Percentiles rank a stretch among this genome's conserved stretches.
These are phyloP conservation scores for Alternaria solani DNA, from an alignment of 2,329 filamentous ascomycete genomes.

Conservation along the genomic window DNA sequence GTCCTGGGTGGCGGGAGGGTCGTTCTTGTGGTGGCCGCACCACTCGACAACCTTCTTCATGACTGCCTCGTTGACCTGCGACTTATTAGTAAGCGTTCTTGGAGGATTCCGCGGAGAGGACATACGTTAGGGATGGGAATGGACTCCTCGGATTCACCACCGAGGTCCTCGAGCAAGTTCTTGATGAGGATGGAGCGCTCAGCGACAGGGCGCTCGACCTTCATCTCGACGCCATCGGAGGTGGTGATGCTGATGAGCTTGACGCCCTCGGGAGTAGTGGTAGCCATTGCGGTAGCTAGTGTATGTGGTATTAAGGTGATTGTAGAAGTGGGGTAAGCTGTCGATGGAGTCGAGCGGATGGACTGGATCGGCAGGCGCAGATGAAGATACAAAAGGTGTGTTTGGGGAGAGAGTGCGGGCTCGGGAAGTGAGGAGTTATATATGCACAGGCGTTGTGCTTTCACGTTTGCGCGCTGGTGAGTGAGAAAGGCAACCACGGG, in stretches of 20 bases:
- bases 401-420: conserved; percentile 11
- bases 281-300: conserved; percentile 32
- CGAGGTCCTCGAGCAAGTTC: conserved; percentile 96
- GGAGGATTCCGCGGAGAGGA: conserved; percentile 5
- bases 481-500: conserved; percentile 23
- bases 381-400: conserved; percentile 2
- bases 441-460: conserved; percentile 13
- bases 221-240: conserved; percentile 56
- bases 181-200: conserved; percentile 96
- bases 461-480: conserved; percentile 21
- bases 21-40: conserved; percentile 93
- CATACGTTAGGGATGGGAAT: conserved; percentile 84
- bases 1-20: conserved; percentile 81
- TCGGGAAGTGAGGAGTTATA: conserved; percentile 21
- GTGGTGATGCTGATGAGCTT: conserved; percentile 55
- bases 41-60: conserved; percentile 97
- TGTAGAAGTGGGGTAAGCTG: conserved; percentile 32
- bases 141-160: conserved; percentile 68
- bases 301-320: conserved; percentile 6
- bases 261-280: conserved; percentile 21
- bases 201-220: conserved; percentile 75
- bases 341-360: conserved; percentile 5
- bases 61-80: conserved; percentile 84
- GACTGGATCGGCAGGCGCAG: conserved; percentile 1
- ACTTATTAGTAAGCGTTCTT: conserved; percentile 35